Evolutionary conservation across 345 rosid genomes (phyloP), one percentile per base, ranked within the genome.

Genomic region (Abelmoschus esculentus): DNA sequence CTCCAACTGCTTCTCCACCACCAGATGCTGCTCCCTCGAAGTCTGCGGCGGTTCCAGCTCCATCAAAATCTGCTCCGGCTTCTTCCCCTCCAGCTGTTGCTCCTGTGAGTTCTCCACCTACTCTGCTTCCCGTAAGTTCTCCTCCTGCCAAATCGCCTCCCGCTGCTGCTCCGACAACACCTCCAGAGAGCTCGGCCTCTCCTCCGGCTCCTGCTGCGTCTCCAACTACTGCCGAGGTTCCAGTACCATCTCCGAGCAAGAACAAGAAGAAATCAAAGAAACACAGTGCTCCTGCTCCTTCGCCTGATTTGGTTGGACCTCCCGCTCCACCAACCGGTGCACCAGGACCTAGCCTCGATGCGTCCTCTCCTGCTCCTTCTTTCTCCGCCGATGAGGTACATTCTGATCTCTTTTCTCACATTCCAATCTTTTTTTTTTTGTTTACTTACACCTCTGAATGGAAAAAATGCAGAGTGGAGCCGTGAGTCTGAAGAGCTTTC

Each of bases 381-480:
- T 15, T 12, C 50, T 0, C 50, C n/a, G 50, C n/a, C n/a, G 50
- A 46, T 46, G 50, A 46, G 50, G 50, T 46, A 46, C 50, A 46
- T 46, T 46, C 15, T 46, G 13, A 46, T 11, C 3, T 46, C 50
- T 8, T 42, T 8, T 36, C 40, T 36, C 40, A 5, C 8, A 36
- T 5, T 36, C 40, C 34, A 36, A 36, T 6, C 40, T 1, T 36
- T 36, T 36, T 36, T 36, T 31, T 31, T 31, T 4, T 31, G 34
- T 36, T 36, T 7, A 44, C 49, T 44, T 44, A 44, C 0, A 44
- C 12, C 12, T 8, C 11, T 0, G 14, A 46, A 46, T 46, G 5
- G 12, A 46, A 46, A 3, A 1, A 4, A 34, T 49, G 67, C 82
- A 79, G 82, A 79, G 75, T 73, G 82, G 79, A 67, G 82, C 82